A percentile compares a stretch with the other conserved stretches of the same genome.
These are phyloP conservation scores for Aspergillus chevalieri DNA, from an alignment of 2,329 filamentous ascomycete genomes.

Conservation along the genomic window DNA sequence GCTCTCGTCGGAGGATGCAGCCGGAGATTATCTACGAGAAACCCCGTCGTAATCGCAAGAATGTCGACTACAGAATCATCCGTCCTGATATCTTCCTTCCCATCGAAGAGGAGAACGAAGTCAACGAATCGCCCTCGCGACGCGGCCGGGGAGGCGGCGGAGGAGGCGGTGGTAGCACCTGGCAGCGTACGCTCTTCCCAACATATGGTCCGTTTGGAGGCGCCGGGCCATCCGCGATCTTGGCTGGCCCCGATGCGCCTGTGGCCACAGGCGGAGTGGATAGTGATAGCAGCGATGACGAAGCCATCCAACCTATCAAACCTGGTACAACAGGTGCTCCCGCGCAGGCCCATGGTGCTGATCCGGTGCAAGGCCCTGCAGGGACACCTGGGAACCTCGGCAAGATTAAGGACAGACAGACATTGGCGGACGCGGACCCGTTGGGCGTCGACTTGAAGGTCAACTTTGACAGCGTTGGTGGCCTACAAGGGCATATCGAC, in stretches of 20 bases:
- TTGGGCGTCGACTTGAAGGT: constrained; percentile 88
- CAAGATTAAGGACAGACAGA: constrained; percentile 87
- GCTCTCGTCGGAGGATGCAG: constrained; percentile 33
- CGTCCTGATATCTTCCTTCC: constrained; percentile 65
- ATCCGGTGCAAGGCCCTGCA: constrained; percentile 50
- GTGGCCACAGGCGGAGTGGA: constrained; percentile 74
- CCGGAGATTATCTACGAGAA: constrained; percentile 36
- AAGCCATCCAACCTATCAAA: constrained; percentile 60
- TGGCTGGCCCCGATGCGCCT: constrained; percentile 62
- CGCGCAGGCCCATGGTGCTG: constrained; percentile 51
- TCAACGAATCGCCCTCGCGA: constrained; percentile 62
- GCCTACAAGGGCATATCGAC: constrained; percentile 87
- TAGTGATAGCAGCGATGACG: constrained; percentile 95
- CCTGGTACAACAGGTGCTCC: constrained; percentile 60
- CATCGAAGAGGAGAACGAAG: constrained; percentile 66
- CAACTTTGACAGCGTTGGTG: constrained; percentile 90
- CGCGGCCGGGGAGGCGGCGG: constrained; percentile 58
- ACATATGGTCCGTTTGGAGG: constrained; percentile 91
- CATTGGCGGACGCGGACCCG: constrained; percentile 87
- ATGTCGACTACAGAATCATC: constrained; percentile 80
- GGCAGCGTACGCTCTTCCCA: constrained; percentile 79
- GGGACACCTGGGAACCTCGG: constrained; percentile 76
- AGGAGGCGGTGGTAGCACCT: constrained; percentile 50
- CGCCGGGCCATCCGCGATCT: constrained; percentile 63
- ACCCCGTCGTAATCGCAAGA: constrained; percentile 54